Evolutionary conservation across 2,329 filamentous ascomycete genomes (phyloP), one percentile per base, ranked within the genome.

Genomic region (Colletotrichum orbiculare): DNA sequence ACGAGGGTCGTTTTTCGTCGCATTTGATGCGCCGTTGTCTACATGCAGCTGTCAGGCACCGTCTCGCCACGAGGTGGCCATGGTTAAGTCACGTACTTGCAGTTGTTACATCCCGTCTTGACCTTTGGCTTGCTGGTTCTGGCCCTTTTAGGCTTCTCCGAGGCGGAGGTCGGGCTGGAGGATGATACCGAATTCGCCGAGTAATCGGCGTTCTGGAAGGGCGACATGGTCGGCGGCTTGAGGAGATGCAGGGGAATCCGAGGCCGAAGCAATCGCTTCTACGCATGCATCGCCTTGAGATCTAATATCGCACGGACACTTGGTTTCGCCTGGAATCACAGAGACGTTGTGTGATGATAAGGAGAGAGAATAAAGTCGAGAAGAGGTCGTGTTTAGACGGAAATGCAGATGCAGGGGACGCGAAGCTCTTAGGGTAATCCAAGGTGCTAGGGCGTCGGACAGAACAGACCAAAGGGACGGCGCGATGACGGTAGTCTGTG

Each of bases 101-200:
- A 91, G 74, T 87, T 89, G 70, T 81, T 82, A 75, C 88, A 90
- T 45, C 88, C 88, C 1, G 87, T 90, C 78, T 89, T 89, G 68
- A 89, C 87, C 73, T 90, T 89, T 12, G 85, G 84, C 68, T 81
- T 84, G 73, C 85, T 88, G 35, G 79, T 83, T 59, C 85, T 79
- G 12, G 78, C 78, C 56, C 84, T 80, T 71, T 81, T 85, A 41
- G 73, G 73, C 47, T 73, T 76, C 52, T 71, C 61, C 34, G 57
- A 58, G 53, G 68, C 70, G 34, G 68, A 56, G 49, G 60, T 25
- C 39, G 63, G 50, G 11, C 59, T 67, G 33, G 64, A 47, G 9
- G 59, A 61, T 17, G 63, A 41, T 6, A 56, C 47, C 47, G 54
- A 57, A 34, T 33, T 49, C 15, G 63, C 53, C 58, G 58, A 60